These are phyloP conservation scores for Podaxis sp. DNA, from an alignment of 768 basidiomycete species.

Conservation along the genomic window DNA sequence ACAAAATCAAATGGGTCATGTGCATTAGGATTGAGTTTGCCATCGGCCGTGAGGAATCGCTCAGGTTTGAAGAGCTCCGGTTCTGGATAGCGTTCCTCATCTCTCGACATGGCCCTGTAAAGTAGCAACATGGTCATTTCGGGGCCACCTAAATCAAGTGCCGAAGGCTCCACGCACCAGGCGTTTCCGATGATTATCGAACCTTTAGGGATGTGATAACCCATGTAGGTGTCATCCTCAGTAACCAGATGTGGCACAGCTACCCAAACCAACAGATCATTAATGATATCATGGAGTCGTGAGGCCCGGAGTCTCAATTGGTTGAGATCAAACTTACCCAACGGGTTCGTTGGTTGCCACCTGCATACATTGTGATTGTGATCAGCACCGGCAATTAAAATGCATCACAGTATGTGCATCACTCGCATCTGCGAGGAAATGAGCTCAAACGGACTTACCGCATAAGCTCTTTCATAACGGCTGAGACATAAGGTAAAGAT, in stretches of 20 bases:
- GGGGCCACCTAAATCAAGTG: not conserved
- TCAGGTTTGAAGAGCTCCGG: conserved; percentile 38
- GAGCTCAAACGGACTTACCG: conserved; percentile 16
- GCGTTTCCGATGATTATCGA: conserved; percentile 33
- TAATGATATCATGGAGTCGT: not conserved
- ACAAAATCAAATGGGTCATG: conserved; percentile 20
- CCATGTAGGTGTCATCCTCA: conserved; percentile 31
- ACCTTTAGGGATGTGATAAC: conserved; percentile 31
- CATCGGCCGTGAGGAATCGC: conserved; percentile 28
- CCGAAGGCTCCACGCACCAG: conserved; percentile 24
- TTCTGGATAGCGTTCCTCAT: conserved; percentile 36
- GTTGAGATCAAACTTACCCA: conserved; percentile 21
- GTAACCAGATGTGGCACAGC: conserved; percentile 30
- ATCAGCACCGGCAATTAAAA: not conserved
- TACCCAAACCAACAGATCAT: not conserved
- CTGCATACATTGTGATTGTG: conserved; percentile 12
- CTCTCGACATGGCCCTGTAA: conserved; percentile 38
- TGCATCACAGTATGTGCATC: not conserved
- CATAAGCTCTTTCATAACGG: conserved; percentile 36
- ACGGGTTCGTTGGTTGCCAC: conserved; percentile 31
- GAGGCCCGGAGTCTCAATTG: not conserved
- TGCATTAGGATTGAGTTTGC: conserved; percentile 18
- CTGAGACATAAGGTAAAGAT: conserved; percentile 37
- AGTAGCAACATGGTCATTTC: not conserved
- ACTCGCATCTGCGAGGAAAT: not conserved